A percentile compares a stretch with the other conserved stretches of the same genome.
These are phyloP conservation scores for Paecilomyces niveus DNA, from an alignment of 2,329 filamentous ascomycete genomes.

Conservation along the genomic window DNA sequence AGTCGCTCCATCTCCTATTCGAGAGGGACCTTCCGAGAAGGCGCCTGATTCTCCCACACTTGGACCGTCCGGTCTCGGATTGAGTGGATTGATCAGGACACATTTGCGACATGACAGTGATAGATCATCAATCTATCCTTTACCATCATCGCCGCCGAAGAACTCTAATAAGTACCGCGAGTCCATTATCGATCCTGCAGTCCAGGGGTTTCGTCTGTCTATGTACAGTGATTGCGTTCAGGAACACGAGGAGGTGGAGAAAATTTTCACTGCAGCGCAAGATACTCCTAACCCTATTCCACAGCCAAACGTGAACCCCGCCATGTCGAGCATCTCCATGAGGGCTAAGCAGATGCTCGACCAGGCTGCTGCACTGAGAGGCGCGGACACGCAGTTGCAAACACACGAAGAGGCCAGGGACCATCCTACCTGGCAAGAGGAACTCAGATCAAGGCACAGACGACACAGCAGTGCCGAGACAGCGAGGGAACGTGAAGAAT, in stretches of 20 bases:
- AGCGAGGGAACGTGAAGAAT: slow-evolving; percentile 41
- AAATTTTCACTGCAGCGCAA: slow-evolving; percentile 11
- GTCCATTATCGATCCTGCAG: slow-evolving; percentile 17
- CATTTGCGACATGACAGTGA: slow-evolving; percentile 78
- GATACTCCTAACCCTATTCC: slow-evolving; percentile 7
- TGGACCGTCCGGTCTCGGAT: slow-evolving; percentile 54
- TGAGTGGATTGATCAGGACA: slow-evolving; percentile 75
- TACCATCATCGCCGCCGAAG: slow-evolving; percentile 33
- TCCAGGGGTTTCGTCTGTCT: slow-evolving; percentile 38
- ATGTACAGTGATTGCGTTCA: slow-evolving; percentile 47
- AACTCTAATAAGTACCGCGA: slow-evolving; percentile 19
- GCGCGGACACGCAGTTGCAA: slow-evolving; percentile 11
- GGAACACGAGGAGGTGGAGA: slow-evolving; percentile 47
- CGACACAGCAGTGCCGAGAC: slow-evolving; percentile 42
- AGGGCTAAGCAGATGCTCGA: slow-evolving; percentile 32
- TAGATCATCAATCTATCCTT: slow-evolving; percentile 69
- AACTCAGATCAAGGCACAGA: slow-evolving; percentile 35
- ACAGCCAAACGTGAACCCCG: slow-evolving; percentile 6
- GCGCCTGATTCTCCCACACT: slow-evolving; percentile 69
- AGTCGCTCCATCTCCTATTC: slow-evolving; percentile 5
- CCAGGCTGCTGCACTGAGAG: slow-evolving; percentile 26
- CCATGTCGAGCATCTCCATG: slow-evolving; percentile 22
- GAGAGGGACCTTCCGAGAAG: slow-evolving; percentile 16
- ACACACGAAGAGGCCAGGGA: not conserved
- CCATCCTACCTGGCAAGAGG: slow-evolving; percentile 40